Percentiles rank a stretch among this genome's conserved stretches.
phyloP scores from a whole-genome alignment of 768 basidiomycete genomes.

The Amanita pallidorosea region DNA sequence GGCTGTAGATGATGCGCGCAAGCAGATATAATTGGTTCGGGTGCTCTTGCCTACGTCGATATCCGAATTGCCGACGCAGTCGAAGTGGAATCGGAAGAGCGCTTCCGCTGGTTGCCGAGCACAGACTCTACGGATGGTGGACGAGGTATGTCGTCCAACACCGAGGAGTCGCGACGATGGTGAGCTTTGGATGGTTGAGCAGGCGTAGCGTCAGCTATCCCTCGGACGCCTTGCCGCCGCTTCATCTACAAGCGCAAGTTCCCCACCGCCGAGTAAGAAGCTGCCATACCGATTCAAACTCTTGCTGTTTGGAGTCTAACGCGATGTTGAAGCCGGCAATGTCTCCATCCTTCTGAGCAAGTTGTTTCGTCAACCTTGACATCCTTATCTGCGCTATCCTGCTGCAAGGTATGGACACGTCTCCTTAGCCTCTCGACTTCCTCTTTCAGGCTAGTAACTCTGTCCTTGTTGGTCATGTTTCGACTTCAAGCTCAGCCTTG shows the following conservation, averaged over 20 bases:
- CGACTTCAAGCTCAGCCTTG: conserved; percentile 46
- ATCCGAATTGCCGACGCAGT: conserved; percentile 18
- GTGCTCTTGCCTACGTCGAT: conserved; percentile 39
- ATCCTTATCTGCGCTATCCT: conserved; percentile 79
- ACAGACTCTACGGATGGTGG: conserved; percentile 39
- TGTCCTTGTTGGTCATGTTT: conserved; percentile 37
- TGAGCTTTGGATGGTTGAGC: conserved; percentile 28
- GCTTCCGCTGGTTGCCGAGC: conserved; percentile 25
- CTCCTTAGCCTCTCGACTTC: conserved; percentile 51
- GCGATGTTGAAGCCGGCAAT: conserved; percentile 81
- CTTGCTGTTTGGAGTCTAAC: conserved; percentile 89
- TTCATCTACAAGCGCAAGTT: conserved; percentile 38
- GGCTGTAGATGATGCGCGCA: conserved; percentile 16
- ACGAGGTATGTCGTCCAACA: conserved; percentile 48
- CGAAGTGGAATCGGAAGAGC: conserved; percentile 23
- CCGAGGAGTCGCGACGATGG: conserved; percentile 43
- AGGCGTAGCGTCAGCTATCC: conserved; percentile 47
- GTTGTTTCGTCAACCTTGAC: conserved; percentile 69
- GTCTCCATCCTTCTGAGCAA: conserved; percentile 65
- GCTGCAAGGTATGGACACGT: conserved; percentile 61
- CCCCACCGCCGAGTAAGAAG: background rate
- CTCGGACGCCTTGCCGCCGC: conserved; percentile 45
- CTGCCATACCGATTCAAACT: conserved; percentile 67
- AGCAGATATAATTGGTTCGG: conserved; percentile 28
- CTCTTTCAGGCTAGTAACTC: conserved; percentile 35